Evolutionary conservation across 768 basidiomycete species (phyloP).

Genomic region (Udeniomyces megalosporus): DNA sequence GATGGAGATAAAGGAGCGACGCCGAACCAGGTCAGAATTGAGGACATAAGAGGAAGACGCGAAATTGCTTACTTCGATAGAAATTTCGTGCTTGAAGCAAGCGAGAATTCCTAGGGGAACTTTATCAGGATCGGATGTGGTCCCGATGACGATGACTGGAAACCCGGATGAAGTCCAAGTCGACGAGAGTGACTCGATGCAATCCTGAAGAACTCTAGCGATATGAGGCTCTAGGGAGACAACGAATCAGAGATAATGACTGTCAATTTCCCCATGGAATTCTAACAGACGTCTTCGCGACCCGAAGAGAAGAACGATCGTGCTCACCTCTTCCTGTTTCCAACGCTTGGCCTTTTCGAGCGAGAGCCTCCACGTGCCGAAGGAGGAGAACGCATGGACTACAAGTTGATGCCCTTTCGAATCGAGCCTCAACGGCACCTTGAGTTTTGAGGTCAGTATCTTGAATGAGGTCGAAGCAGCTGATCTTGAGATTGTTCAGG

Average conservation of each 20-base stretch:
- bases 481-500: slow-evolving; percentile 57
- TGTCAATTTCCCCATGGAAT: not conserved
- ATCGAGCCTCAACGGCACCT: slow-evolving; percentile 48
- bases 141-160: slow-evolving; percentile 62
- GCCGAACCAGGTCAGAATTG: not conserved
- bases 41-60: not conserved
- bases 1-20: too few species aligned
- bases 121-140: slow-evolving; percentile 48
- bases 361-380: slow-evolving; percentile 63
- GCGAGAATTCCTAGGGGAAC: slow-evolving; percentile 47
- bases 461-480: slow-evolving; percentile 67
- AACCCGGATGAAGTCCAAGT: slow-evolving; percentile 47
- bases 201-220: slow-evolving; percentile 45
- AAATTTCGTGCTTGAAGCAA: slow-evolving; percentile 72
- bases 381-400: slow-evolving; percentile 74
- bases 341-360: slow-evolving; percentile 42
- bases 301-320: not conserved
- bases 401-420: slow-evolving; percentile 60
- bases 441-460: slow-evolving; percentile 64
- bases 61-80: slow-evolving; percentile 43
- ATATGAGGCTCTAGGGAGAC: slow-evolving; percentile 32
- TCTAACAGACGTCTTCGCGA: not conserved
- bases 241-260: not conserved
- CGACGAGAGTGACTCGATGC: slow-evolving; percentile 41
- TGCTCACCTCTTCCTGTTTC: slow-evolving; percentile 49